Conservation (phyloP, 768 basidiomycete genomes). For the Ramaria rubella region DNA sequence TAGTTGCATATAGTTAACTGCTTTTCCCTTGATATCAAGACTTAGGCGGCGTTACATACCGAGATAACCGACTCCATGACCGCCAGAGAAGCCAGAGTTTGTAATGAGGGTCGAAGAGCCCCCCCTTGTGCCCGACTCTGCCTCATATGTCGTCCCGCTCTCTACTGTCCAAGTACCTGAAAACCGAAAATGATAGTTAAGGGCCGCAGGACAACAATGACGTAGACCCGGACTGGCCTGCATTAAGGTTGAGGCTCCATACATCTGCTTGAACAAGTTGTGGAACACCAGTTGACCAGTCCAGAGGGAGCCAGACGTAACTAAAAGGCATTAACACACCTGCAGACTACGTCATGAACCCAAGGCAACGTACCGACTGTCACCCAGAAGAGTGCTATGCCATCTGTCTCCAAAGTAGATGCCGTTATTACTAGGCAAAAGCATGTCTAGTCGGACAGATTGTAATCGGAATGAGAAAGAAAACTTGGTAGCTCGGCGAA, state of each 20-base stretch:
- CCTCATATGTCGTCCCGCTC: slow-evolving; percentile 49
- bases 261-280: slow-evolving; percentile 50
- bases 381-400: slow-evolving; percentile 46
- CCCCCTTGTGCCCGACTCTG: slow-evolving; percentile 43
- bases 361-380: slow-evolving; percentile 30
- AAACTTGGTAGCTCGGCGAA: background rate
- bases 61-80: slow-evolving; percentile 47
- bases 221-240: slow-evolving; percentile 25
- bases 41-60: slow-evolving; percentile 30
- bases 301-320: slow-evolving; percentile 58
- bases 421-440: slow-evolving; percentile 41
- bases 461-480: background rate
- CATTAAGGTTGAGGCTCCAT: slow-evolving; percentile 45
- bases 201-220: background rate
- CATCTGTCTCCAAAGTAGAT: slow-evolving; percentile 66
- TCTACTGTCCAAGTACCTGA: slow-evolving; percentile 43
- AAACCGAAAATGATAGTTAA: background rate
- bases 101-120: slow-evolving; percentile 41
- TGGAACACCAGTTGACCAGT: slow-evolving; percentile 48
- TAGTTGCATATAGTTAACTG: background rate
- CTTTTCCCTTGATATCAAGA: too few relatives aligned
- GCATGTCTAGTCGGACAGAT: slow-evolving; percentile 1
- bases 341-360: background rate
- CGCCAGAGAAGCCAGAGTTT: slow-evolving; percentile 44
- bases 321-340: background rate